Conservation (phyloP, 192 early-diverging fungal genomes). For the Backusella sp. region DNA sequence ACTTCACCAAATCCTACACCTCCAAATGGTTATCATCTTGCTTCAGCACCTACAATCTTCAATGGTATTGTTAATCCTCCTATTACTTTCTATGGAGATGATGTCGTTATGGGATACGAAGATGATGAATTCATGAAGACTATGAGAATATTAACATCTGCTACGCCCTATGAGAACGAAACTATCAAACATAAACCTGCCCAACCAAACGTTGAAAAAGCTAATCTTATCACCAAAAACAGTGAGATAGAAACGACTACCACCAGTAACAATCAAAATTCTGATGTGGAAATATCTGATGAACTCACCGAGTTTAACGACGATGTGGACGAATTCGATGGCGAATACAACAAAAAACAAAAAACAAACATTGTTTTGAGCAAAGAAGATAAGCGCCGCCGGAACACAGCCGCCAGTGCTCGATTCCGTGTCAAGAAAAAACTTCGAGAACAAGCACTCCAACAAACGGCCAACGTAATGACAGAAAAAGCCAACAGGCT, state of each 20-base stretch:
- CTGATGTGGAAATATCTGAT: not conserved
- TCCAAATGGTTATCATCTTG: conserved; percentile 10
- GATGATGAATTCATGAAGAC: conserved; percentile 16
- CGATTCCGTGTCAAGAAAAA: conserved; percentile 95
- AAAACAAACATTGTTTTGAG: conserved; percentile 15
- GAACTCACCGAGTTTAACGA: not conserved
- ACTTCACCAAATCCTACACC: conserved; percentile 13
- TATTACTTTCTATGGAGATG: conserved; percentile 11
- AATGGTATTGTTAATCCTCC: conserved; percentile 9
- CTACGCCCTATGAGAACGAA: not conserved
- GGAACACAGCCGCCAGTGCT: conserved; percentile 94
- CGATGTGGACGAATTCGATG: not conserved
- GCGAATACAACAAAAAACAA: not conserved
- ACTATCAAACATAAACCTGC: not conserved
- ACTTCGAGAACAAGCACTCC: conserved; percentile 79
- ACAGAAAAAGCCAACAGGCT: conserved; percentile 67
- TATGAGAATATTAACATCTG: conserved; percentile 10
- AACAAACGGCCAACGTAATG: conserved; percentile 82
- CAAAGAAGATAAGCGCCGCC: conserved; percentile 83
- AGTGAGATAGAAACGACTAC: not conserved
- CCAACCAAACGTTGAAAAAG: not conserved
- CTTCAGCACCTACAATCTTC: not conserved
- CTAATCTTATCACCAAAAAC: not conserved
- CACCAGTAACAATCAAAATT: not conserved
- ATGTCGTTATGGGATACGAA: not conserved